Conservation (phyloP, 768 basidiomycete species). For the Boletus reticuloceps region DNA sequence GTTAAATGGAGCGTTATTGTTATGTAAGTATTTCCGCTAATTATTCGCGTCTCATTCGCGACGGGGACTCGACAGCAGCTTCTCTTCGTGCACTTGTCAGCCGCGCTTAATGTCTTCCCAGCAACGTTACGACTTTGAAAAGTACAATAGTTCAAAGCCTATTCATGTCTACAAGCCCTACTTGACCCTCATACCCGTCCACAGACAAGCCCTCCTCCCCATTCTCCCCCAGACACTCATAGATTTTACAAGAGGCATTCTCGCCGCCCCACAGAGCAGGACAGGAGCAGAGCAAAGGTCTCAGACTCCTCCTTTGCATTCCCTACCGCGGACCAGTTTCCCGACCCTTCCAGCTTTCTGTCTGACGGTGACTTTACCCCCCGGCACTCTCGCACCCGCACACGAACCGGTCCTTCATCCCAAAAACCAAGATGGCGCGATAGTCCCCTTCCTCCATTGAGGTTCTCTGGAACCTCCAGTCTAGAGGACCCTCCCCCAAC, state of each 20-base stretch:
- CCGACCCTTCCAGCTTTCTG: constrained; percentile 26
- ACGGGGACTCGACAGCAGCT: too few species aligned
- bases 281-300: constrained; percentile 26
- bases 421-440: constrained; percentile 41
- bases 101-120: background rate
- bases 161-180: background rate
- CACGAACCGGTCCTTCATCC: constrained; percentile 57
- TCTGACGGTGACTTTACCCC: constrained; percentile 32
- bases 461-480: constrained; percentile 68
- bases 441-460: constrained; percentile 48
- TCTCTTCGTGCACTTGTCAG: too few species aligned
- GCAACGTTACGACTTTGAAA: background rate
- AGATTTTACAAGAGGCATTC: constrained; percentile 21
- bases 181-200: constrained; percentile 19
- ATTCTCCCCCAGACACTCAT: constrained; percentile 15
- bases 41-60: too few species aligned
- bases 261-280: constrained; percentile 23
- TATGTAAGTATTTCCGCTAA: too few species aligned
- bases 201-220: constrained; percentile 32
- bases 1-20: too few species aligned
- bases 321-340: constrained; percentile 25
- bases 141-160: background rate
- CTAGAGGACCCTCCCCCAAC: constrained; percentile 76
- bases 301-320: constrained; percentile 27
- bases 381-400: constrained; percentile 47